Evolutionary conservation across 768 basidiomycete genomes (phyloP).

Genomic region (Hirschioporus abietinus): DNA sequence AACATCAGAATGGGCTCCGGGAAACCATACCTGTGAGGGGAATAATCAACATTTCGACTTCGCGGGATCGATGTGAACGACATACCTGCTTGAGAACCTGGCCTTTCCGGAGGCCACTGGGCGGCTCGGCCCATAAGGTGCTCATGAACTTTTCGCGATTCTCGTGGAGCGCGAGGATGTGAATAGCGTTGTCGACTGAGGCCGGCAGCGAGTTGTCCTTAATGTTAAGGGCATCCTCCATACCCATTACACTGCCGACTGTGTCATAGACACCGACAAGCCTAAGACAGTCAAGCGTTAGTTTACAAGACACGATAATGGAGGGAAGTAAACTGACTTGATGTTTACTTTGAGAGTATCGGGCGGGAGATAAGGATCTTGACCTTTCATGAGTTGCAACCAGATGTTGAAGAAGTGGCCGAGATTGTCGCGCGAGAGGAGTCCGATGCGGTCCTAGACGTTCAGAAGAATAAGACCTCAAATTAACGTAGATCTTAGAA

Average conservation of each 20-base stretch:
- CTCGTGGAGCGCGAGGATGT: slow-evolving; percentile 24
- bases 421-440: slow-evolving; percentile 11
- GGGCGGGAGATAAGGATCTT: slow-evolving; percentile 7
- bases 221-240: slow-evolving; percentile 14
- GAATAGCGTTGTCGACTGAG: slow-evolving; percentile 18
- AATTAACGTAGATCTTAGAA: not conserved
- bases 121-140: slow-evolving; percentile 14
- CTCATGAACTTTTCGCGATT: slow-evolving; percentile 21
- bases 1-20: slow-evolving; percentile 20
- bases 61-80: not conserved
- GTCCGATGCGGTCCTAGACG: slow-evolving; percentile 15
- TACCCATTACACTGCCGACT: slow-evolving; percentile 15
- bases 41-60: not conserved
- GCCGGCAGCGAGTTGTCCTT: slow-evolving; percentile 16
- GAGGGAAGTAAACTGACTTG: not conserved
- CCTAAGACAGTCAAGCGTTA: slow-evolving; percentile 9
- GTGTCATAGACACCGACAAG: slow-evolving; percentile 21
- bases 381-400: slow-evolving; percentile 9
- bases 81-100: slow-evolving; percentile 16
- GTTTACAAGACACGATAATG: not conserved
- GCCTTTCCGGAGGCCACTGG: slow-evolving; percentile 6
- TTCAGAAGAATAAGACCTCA: not conserved
- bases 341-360: slow-evolving; percentile 2
- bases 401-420: slow-evolving; percentile 14
- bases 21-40: slow-evolving; percentile 21